A percentile compares a stretch with the other conserved stretches of the same genome.
Evolutionary conservation across 768 basidiomycete genomes (phyloP).

Genomic region (Daedalea quercina): DNA sequence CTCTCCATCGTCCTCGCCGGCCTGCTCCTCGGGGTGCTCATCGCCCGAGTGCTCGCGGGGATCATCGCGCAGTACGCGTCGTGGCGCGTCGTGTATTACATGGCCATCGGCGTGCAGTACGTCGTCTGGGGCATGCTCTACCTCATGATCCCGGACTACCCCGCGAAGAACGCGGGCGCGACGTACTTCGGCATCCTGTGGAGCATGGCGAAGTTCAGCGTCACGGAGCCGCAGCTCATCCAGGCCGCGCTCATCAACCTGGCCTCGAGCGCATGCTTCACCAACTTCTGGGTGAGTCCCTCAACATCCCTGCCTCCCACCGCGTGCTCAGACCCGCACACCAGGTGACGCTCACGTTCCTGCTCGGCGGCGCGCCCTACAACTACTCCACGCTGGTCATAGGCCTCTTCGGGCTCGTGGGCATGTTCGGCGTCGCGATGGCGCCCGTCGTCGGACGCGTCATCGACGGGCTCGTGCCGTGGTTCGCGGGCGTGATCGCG

Average conservation of each 20-base stretch:
- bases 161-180: constrained; percentile 59
- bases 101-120: constrained; percentile 66
- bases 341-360: constrained; percentile 59
- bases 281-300: constrained; percentile 30
- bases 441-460: constrained; percentile 64
- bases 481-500: constrained; percentile 65
- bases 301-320: neutral
- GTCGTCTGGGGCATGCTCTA: constrained; percentile 54
- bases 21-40: constrained; percentile 65
- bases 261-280: constrained; percentile 50
- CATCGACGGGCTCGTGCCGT: constrained; percentile 68
- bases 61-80: constrained; percentile 65
- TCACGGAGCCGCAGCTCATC: constrained; percentile 74
- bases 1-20: constrained; percentile 65
- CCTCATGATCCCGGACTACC: constrained; percentile 74
- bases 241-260: constrained; percentile 61
- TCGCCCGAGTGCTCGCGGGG: constrained; percentile 70
- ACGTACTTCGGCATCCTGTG: constrained; percentile 63
- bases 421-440: constrained; percentile 54
- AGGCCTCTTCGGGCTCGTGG: constrained; percentile 43
- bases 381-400: constrained; percentile 56
- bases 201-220: constrained; percentile 71
- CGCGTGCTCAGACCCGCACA: neutral
- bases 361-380: constrained; percentile 73
- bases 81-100: constrained; percentile 75